A percentile compares a stretch with the other conserved stretches of the same genome.
Conservation (phyloP, 2,329 filamentous ascomycete species). For the Tetracladium maxilliforme region DNA sequence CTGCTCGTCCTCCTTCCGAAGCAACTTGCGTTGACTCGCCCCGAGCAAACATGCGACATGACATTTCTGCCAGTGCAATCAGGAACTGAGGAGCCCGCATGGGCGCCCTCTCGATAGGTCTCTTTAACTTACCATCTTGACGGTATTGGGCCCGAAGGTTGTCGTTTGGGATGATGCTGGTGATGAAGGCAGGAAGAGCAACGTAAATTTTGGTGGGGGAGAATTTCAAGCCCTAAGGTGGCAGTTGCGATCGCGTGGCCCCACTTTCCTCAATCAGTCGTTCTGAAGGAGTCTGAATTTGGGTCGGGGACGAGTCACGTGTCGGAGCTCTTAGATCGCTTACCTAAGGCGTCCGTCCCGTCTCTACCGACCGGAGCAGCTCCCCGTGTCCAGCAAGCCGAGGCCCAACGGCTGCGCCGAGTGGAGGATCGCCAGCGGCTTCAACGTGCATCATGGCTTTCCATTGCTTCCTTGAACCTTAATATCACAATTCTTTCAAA, state of each 20-base stretch:
- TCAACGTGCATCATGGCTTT: too few relatives aligned
- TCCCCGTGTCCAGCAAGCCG: too few relatives aligned
- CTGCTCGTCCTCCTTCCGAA: conserved; percentile 65
- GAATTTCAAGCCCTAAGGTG: conserved; percentile 14
- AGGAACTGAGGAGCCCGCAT: not conserved
- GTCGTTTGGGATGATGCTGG: conserved; percentile 31
- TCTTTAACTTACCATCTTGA: conserved; percentile 57
- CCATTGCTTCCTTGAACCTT: too few relatives aligned
- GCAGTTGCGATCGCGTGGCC: conserved; percentile 10
- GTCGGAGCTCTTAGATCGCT: too few relatives aligned
- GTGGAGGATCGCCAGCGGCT: too few relatives aligned
- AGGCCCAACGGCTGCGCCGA: too few relatives aligned
- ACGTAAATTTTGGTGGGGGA: conserved; percentile 11
- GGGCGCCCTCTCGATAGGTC: not conserved
- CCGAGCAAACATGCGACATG: conserved; percentile 21
- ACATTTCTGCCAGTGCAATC: conserved; percentile 26
- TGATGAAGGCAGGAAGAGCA: conserved; percentile 18
- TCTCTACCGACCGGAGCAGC: too few relatives aligned
- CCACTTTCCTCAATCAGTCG: too few relatives aligned
- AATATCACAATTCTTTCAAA: too few relatives aligned
- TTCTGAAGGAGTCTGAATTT: too few relatives aligned
- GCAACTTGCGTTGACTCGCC: conserved; percentile 92
- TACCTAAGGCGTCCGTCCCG: too few relatives aligned
- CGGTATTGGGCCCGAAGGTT: conserved; percentile 17
- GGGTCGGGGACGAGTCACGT: too few relatives aligned